Conservation (phyloP, 768 basidiomycete species). For the Macrolepiota albuminosa region DNA sequence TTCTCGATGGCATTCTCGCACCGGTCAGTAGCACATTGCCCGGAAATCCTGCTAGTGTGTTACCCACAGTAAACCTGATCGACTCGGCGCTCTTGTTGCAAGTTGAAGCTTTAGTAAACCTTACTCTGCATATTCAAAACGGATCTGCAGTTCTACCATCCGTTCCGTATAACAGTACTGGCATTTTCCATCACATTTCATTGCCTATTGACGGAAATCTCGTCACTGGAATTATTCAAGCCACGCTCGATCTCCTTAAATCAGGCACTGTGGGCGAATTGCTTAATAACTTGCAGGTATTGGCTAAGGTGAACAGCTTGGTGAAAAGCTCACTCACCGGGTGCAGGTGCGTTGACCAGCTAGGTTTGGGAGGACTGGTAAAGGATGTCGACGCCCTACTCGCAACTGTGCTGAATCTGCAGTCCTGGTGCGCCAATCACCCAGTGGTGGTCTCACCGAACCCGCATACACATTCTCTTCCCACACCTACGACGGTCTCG, state of each 20-base stretch:
- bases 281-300: slow-evolving; percentile 6
- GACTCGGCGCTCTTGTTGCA: slow-evolving; percentile 5
- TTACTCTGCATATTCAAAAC: slow-evolving; percentile 6
- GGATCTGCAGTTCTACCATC: slow-evolving; percentile 4
- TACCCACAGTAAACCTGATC: not conserved
- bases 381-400: slow-evolving; percentile 7
- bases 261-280: slow-evolving; percentile 7
- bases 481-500: not conserved
- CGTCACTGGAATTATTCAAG: slow-evolving; percentile 10
- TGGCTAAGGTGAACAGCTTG: not conserved
- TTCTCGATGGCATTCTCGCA: not conserved
- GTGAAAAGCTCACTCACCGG: slow-evolving; percentile 6
- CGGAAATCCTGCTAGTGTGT: not conserved
- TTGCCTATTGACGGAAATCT: slow-evolving; percentile 8
- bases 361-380: slow-evolving; percentile 8
- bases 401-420: slow-evolving; percentile 3
- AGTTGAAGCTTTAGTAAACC: slow-evolving; percentile 5
- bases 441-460: slow-evolving; percentile 1
- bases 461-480: not conserved
- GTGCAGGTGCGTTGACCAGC: slow-evolving; percentile 8
- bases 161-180: not conserved
- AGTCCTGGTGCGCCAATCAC: slow-evolving; percentile 12
- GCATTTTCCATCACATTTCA: not conserved
- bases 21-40: not conserved
- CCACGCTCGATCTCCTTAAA: slow-evolving; percentile 10